Evolutionary conservation across 2,329 filamentous ascomycete species (phyloP), one percentile per base, ranked within the genome.

Genomic region (Neurospora sp.): DNA sequence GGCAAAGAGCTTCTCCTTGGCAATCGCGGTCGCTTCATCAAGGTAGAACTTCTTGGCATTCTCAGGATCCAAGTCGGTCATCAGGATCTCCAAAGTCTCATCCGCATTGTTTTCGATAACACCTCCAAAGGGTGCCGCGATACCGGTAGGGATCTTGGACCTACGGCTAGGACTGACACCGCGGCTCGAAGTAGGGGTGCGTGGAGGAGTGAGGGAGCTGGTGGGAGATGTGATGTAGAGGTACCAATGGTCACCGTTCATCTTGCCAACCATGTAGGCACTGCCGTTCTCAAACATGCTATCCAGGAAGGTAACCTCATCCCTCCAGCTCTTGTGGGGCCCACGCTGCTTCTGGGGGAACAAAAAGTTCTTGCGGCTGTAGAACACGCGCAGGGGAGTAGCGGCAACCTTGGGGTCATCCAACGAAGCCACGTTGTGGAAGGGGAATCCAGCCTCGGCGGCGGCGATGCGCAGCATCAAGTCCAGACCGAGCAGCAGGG

Each of bases 161-260:
- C 75, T 83, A 86, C 76, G 86, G 38, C 67, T 77, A 38, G 76
- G 79, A 71, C 69, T 77, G 74, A 69, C 77, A 68, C 72, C 69
- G 57, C 66, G 80, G 80, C 66, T 87, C 83, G 74, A 74, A 8
- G 68, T 69, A 6, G 95, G 94, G 11, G 92, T 97, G 38, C 89
- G 85, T 70, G 95, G 94, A 5, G 94, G 93, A 0, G 94, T 97
- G 74, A 96, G 84, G 69, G 87, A 84, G 40, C 88, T 90, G 78
- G 91, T 90, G 19, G 96, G 95, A 68, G 92, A 92, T 12, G 96
- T 98, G 77, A 98, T 90, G 83, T 99, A 99, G 69, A 99, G 84
- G 79, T 98, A 98, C 96, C 96, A 99, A 77, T 99, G 96, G 80
- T 99, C 96, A 70, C 96, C 95, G 76, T 99, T 99, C 95, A 98